Conservation (phyloP, 2,329 filamentous ascomycete genomes). For the Phoma sp. region DNA sequence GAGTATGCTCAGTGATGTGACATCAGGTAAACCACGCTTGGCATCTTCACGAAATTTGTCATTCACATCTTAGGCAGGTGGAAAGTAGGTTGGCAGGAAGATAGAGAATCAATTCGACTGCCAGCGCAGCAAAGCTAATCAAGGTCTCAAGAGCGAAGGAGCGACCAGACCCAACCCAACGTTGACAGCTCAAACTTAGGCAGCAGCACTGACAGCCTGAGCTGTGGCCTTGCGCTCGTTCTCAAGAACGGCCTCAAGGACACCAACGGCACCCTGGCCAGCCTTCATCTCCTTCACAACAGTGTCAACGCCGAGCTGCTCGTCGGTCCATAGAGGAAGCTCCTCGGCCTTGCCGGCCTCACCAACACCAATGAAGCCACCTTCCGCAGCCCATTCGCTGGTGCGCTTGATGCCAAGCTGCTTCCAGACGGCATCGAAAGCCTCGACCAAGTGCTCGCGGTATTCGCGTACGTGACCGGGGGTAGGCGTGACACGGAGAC, state of each 20-base stretch:
- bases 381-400: constrained; percentile 87
- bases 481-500: constrained; percentile 93
- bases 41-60: too few species aligned
- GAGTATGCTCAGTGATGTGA: too few species aligned
- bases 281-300: constrained; percentile 61
- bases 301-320: constrained; percentile 78
- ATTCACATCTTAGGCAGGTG: too few species aligned
- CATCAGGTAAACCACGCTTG: too few species aligned
- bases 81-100: constrained; percentile 15
- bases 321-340: constrained; percentile 88
- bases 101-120: constrained; percentile 14
- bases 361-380: constrained; percentile 94
- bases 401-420: constrained; percentile 91
- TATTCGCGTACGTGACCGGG: constrained; percentile 87
- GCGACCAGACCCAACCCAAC: constrained; percentile 36
- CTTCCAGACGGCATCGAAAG: constrained; percentile 87
- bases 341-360: constrained; percentile 67
- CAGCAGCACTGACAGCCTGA: constrained; percentile 54
- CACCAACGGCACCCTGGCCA: constrained; percentile 52
- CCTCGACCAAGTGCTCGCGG: constrained; percentile 83
- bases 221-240: constrained; percentile 54
- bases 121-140: constrained; percentile 7
- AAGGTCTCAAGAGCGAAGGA: constrained; percentile 40
- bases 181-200: constrained; percentile 24
- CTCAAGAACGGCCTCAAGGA: constrained; percentile 59